Conservation (phyloP, 805 yeast species). For the Maudiozyma saulgeensis region DNA sequence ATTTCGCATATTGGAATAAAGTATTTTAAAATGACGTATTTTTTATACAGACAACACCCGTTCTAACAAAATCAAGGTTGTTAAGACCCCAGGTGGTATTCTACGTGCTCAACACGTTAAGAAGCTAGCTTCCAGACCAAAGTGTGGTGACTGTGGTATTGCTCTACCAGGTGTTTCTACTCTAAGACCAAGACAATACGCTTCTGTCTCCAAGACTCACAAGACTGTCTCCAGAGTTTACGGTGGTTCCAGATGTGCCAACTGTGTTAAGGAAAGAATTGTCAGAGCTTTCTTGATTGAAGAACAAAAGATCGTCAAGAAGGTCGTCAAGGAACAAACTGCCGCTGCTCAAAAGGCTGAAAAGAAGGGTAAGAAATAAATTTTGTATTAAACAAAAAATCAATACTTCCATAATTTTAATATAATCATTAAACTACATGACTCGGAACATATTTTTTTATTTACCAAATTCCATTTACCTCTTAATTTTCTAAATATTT, state of each 20-base stretch:
- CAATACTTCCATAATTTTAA: neutral
- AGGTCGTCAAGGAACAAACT: conserved; percentile 94
- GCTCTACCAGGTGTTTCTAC: conserved; percentile 83
- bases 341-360: conserved; percentile 68
- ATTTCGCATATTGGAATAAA: neutral
- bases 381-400: neutral
- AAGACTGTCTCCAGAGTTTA: conserved; percentile 98
- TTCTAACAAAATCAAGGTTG: conserved; percentile 99
- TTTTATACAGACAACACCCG: conserved; percentile 80
- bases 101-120: conserved; percentile 96
- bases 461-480: neutral
- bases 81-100: conserved; percentile 99
- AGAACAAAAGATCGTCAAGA: conserved; percentile 99
- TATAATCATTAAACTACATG: neutral
- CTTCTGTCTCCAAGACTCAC: conserved; percentile 87
- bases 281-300: conserved; percentile 99
- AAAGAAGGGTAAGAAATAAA: conserved; percentile 20
- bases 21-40: neutral
- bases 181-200: conserved; percentile 98
- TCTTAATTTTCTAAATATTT: conserved; percentile 2
- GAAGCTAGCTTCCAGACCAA: conserved; percentile 80
- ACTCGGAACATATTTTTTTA: neutral
- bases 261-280: conserved; percentile 98
- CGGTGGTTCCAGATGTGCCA: conserved; percentile 99
- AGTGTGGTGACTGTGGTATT: conserved; percentile 81